phyloP scores from a whole-genome alignment of 1,139 yeast species.

The Saccharomyces hybrid region DNA sequence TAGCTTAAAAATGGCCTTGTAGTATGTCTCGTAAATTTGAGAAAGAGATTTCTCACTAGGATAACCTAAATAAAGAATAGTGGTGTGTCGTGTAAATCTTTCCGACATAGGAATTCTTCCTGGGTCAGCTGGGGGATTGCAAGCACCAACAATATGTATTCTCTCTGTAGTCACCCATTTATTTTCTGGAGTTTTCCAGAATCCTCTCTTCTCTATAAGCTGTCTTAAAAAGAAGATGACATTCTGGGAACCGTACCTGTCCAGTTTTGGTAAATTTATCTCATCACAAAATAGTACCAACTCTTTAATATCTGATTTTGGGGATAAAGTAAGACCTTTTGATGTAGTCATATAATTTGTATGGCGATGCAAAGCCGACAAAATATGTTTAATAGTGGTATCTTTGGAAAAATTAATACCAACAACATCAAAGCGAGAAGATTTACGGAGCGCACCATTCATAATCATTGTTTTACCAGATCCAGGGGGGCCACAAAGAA shows the following conservation, averaged over 20 bases:
- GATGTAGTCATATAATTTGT: constrained; percentile 54
- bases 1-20: constrained; percentile 49
- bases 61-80: constrained; percentile 69
- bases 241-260: constrained; percentile 67
- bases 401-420: constrained; percentile 81
- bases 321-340: constrained; percentile 49
- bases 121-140: constrained; percentile 80
- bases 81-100: constrained; percentile 65
- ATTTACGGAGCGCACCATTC: constrained; percentile 55
- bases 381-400: constrained; percentile 55
- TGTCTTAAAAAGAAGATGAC: constrained; percentile 74
- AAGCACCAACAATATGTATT: constrained; percentile 87
- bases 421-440: constrained; percentile 52
- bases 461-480: constrained; percentile 95
- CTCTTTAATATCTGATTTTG: constrained; percentile 60
- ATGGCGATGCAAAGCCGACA: constrained; percentile 63
- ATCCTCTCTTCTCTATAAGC: constrained; percentile 65
- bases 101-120: constrained; percentile 57
- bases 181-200: constrained; percentile 57
- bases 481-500: constrained; percentile 96
- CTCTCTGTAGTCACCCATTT: constrained; percentile 63
- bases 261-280: constrained; percentile 70
- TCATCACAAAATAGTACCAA: constrained; percentile 89
- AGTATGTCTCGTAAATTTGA: constrained; percentile 62
- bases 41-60: constrained; percentile 60